Percentiles rank a stretch among this genome's conserved stretches.
Conservation (phyloP, 257 asterid species). For the Salvia rosmarinus region DNA sequence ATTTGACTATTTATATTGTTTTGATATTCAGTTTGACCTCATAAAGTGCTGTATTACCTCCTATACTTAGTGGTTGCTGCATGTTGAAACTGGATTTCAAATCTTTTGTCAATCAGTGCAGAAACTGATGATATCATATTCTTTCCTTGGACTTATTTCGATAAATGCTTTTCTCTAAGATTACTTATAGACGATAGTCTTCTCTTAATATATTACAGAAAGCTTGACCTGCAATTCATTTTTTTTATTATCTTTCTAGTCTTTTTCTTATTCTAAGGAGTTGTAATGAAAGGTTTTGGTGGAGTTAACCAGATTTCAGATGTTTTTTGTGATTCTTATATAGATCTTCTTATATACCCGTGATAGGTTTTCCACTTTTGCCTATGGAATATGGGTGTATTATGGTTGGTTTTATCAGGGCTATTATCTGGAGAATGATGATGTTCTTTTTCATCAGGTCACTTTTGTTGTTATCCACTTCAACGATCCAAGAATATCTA, state of each 20-base stretch:
- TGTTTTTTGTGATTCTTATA: not conserved
- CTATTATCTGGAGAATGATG: not conserved
- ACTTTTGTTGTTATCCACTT: conserved; percentile 85
- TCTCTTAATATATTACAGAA: not conserved
- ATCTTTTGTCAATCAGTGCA: not conserved
- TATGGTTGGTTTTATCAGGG: conserved; percentile 3
- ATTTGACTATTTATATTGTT: conserved; percentile 6
- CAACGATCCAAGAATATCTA: conserved; percentile 89
- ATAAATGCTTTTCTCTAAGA: not conserved
- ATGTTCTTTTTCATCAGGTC: conserved; percentile 53
- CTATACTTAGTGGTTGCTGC: conserved; percentile 8
- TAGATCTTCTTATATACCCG: not conserved
- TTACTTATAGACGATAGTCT: not conserved
- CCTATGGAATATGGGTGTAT: not conserved
- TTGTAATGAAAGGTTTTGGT: too few relatives aligned
- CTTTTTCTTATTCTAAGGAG: not conserved
- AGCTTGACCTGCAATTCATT: not conserved
- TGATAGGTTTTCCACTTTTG: not conserved
- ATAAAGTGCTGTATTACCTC: not conserved
- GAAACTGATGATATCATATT: not conserved
- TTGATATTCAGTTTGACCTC: conserved; percentile 11
- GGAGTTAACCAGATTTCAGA: not conserved
- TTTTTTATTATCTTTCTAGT: not conserved
- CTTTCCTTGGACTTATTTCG: too few relatives aligned
- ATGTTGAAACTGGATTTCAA: not conserved